Base-by-base conservation (phyloP, 305 asterid genomes). In the Rubia tinctorum region DNA sequence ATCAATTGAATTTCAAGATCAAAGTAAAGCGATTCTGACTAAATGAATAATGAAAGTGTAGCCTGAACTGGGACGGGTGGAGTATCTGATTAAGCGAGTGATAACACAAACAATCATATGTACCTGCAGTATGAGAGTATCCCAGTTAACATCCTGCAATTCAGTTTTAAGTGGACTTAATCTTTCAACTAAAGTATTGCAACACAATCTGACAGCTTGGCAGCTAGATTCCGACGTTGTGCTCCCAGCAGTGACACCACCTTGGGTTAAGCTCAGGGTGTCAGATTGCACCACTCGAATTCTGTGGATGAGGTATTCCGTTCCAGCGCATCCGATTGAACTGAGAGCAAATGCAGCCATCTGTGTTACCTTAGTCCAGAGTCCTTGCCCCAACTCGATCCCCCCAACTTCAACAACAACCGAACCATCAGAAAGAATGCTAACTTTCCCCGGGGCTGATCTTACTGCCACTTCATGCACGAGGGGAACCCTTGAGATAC, bases 221-320 rank as follows among this genome's bases (percentile, higher is more conserved):
- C 96, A 91, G 76, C 97, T 91, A 34, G 96, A 84, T 80, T 91
- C 96, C 6, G 97, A 91, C 10, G 96, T 85, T 13, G 97, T 91
- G 85, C 96, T 91, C 25, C 92, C 96, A 66, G 87, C 87, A 23
- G 97, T 91, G 69, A 79, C 73, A 23, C 97, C 96, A 42, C 94
- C 94, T 76, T 91, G 96, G 15, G 85, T 84, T 65, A 91, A 73
- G 77, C 96, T 87, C 79, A 91, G 76, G 14, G 92, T 86, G 76
- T 91, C 97, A 1, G 94, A 13, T 73, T 91, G 97, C 55, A 91
- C 76, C 44, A 91, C 94, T 71, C 96, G 82, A 68, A 91, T 75
- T 83, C 82, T 89, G 34, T 86, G 91, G 55, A 85, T 85, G 22
- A 91, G 75, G 17, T 82, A 82, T 68, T 88, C 82, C 1, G 73